Percentiles rank a stretch among this genome's conserved stretches.
phyloP scores from a whole-genome alignment of 495 filamentous ascomycete species.

The Usnea hakonensis region DNA sequence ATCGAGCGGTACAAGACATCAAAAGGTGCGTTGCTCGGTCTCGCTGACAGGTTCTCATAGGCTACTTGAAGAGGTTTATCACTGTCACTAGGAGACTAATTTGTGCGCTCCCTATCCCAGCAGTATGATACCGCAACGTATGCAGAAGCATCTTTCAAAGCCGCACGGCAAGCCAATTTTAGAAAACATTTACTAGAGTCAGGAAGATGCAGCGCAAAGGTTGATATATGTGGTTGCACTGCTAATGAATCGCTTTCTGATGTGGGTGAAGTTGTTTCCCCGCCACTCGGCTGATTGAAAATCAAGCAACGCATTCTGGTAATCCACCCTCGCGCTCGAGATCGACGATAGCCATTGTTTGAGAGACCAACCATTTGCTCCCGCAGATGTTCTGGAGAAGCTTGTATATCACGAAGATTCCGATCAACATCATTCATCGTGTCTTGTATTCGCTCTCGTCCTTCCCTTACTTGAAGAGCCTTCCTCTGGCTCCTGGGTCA shows the following conservation, averaged over 20 bases:
- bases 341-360: neutral
- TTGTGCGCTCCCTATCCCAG: slow-evolving; percentile 7
- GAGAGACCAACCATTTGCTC: neutral
- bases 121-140: slow-evolving; percentile 21
- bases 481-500: neutral
- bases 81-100: neutral
- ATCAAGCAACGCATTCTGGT: neutral
- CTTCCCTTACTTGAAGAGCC: neutral
- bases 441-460: neutral
- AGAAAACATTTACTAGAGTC: neutral
- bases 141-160: slow-evolving; percentile 1
- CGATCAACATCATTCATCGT: neutral
- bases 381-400: neutral
- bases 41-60: neutral
- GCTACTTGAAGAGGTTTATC: neutral
- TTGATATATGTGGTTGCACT: neutral
- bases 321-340: neutral
- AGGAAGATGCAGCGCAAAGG: neutral
- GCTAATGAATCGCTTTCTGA: neutral
- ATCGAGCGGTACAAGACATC: slow-evolving; percentile 16
- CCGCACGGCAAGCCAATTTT: slow-evolving; percentile 1
- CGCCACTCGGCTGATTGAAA: neutral
- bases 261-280: neutral
- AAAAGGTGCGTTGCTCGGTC: slow-evolving; percentile 5
- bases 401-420: neutral